These are phyloP conservation scores for Funneliformis mosseae DNA, from an alignment of 192 early-diverging fungal species.

Conservation along the genomic window DNA sequence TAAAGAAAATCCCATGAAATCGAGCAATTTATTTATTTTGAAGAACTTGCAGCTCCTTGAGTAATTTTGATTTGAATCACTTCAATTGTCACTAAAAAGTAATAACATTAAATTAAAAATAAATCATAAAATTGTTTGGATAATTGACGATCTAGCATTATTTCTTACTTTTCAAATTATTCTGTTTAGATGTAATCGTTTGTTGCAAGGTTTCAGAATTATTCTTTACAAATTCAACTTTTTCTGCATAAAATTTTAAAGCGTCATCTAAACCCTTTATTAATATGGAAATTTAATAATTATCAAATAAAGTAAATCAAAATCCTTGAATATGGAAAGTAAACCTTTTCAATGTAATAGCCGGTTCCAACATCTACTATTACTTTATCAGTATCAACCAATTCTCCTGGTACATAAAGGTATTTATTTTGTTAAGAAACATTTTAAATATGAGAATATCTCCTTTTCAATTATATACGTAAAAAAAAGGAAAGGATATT, in stretches of 20 bases:
- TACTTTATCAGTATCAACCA: slow-evolving; percentile 79
- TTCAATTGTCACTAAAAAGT: slow-evolving; percentile 49
- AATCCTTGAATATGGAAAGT: too few relatives aligned
- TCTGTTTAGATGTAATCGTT: slow-evolving; percentile 78
- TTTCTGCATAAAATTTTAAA: slow-evolving; percentile 77
- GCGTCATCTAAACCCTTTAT: slow-evolving; percentile 76
- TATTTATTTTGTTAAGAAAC: slow-evolving; percentile 44
- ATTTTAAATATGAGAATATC: neutral
- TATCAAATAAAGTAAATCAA: too few relatives aligned
- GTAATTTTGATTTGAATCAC: slow-evolving; percentile 50
- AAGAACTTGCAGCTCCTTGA: neutral
- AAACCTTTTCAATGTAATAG: slow-evolving; percentile 92
- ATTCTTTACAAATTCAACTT: slow-evolving; percentile 79
- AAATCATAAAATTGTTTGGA: neutral
- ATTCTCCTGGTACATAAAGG: slow-evolving; percentile 92
- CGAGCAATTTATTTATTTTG: neutral
- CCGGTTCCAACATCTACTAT: slow-evolving; percentile 97
- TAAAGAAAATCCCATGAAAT: too few relatives aligned
- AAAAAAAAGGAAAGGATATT: slow-evolving; percentile 55
- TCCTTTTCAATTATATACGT: neutral
- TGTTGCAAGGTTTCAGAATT: slow-evolving; percentile 83
- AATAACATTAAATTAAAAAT: neutral
- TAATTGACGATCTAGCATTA: neutral
- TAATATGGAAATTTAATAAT: neutral
- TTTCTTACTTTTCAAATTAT: slow-evolving; percentile 61